These are phyloP conservation scores for Pythium utonaiense DNA, from an alignment of 352 stramenopile species.

Conservation along the genomic window DNA sequence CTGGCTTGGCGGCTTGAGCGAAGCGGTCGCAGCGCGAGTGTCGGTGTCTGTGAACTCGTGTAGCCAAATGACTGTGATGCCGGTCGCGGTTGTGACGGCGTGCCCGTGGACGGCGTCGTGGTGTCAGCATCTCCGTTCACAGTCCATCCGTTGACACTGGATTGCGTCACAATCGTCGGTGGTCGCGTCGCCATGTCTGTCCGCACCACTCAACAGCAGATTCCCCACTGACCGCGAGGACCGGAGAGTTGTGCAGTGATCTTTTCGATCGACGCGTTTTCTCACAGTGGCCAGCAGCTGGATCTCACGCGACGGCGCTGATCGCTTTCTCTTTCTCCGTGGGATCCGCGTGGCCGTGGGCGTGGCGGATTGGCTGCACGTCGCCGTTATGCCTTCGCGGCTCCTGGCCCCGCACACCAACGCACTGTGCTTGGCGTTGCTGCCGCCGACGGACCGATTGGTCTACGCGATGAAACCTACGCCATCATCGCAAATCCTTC, in stretches of 20 bases:
- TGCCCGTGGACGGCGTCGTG: constrained; percentile 5
- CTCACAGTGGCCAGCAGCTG: constrained; percentile 10
- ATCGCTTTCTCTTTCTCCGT: constrained; percentile 13
- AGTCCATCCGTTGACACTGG: neutral
- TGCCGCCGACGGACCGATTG: neutral
- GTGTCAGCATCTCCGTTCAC: neutral
- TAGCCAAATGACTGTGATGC: constrained; percentile 19
- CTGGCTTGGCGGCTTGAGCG: constrained; percentile 7
- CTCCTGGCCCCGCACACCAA: neutral
- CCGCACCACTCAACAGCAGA: neutral
- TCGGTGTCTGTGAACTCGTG: constrained; percentile 20
- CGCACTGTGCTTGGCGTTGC: neutral
- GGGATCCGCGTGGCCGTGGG: neutral
- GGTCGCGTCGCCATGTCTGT: constrained; percentile 27
- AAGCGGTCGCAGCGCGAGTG: constrained; percentile 14
- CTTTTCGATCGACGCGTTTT: neutral
- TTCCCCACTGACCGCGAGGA: neutral
- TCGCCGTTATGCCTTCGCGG: neutral
- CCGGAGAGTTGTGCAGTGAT: neutral
- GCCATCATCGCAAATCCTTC: neutral
- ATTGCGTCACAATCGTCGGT: constrained; percentile 20
- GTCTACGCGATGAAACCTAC: neutral
- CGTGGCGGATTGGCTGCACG: neutral
- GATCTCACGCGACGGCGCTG: neutral
- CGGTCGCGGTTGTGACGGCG: constrained; percentile 6